Conservation (phyloP, 495 filamentous ascomycete species). For the Aspergillus conjunctus region DNA sequence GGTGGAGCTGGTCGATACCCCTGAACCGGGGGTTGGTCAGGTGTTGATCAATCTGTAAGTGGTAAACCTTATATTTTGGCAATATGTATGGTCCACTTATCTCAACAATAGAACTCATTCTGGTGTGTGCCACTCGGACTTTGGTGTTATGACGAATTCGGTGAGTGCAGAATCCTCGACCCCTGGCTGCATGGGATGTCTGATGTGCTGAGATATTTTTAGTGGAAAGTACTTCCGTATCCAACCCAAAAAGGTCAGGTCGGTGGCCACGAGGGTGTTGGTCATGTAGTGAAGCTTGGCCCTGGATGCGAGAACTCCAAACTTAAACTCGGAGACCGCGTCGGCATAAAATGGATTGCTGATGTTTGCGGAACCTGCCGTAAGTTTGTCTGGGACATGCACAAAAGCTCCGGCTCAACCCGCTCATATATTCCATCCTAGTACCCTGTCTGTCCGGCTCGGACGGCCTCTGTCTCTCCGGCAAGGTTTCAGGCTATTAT, state of each 20-base stretch:
- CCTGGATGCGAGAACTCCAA: slow-evolving; percentile 53
- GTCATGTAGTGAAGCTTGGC: slow-evolving; percentile 61
- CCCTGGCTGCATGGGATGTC: too few species aligned
- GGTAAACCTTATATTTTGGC: not conserved
- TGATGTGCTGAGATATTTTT: slow-evolving; percentile 17
- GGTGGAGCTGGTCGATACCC: slow-evolving; percentile 63
- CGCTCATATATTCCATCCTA: too few species aligned
- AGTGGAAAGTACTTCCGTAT: slow-evolving; percentile 56
- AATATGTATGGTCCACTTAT: slow-evolving; percentile 12
- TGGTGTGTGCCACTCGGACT: slow-evolving; percentile 70
- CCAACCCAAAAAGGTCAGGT: slow-evolving; percentile 65
- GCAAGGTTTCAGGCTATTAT: slow-evolving; percentile 55
- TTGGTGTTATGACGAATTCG: slow-evolving; percentile 59
- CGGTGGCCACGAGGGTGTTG: slow-evolving; percentile 65
- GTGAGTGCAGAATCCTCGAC: too few species aligned
- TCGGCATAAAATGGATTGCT: slow-evolving; percentile 60
- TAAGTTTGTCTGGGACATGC: too few species aligned
- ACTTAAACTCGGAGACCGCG: slow-evolving; percentile 65
- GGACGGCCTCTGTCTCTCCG: slow-evolving; percentile 59
- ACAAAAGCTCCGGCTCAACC: too few species aligned
- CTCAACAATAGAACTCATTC: slow-evolving; percentile 56
- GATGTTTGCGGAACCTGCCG: slow-evolving; percentile 51
- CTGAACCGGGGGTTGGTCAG: slow-evolving; percentile 63
- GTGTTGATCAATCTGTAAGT: slow-evolving; percentile 65
- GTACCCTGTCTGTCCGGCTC: slow-evolving; percentile 54